phyloP scores from a whole-genome alignment of 257 asterid species.

The Coffea eugenioides region DNA sequence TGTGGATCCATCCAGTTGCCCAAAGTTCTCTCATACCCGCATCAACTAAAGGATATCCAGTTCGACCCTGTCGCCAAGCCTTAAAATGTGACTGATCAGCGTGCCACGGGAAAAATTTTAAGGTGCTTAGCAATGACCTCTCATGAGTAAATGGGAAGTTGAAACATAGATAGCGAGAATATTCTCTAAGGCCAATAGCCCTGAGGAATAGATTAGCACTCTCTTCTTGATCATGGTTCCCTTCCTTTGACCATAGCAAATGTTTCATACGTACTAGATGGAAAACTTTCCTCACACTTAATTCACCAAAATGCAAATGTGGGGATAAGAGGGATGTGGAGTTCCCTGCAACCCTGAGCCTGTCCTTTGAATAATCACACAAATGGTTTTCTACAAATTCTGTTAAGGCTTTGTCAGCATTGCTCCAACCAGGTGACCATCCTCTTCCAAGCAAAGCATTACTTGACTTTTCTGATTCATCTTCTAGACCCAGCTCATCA shows the following conservation, averaged over 20 bases:
- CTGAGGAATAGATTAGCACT: constrained; percentile 57
- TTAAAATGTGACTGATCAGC: constrained; percentile 57
- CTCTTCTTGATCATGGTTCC: constrained; percentile 47
- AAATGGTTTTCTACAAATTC: constrained; percentile 68
- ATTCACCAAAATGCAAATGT: constrained; percentile 81
- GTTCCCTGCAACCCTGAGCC: constrained; percentile 60
- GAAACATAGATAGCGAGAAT: constrained; percentile 87
- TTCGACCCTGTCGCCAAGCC: constrained; percentile 92
- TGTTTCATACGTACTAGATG: constrained; percentile 58
- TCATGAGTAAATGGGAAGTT: constrained; percentile 90
- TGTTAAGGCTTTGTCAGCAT: constrained; percentile 65
- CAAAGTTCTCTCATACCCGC: constrained; percentile 98
- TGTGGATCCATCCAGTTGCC: constrained; percentile 98
- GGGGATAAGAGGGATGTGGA: constrained; percentile 88
- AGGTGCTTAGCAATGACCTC: constrained; percentile 51
- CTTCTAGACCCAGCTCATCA: constrained; percentile 75
- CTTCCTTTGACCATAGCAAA: constrained; percentile 60
- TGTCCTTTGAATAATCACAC: constrained; percentile 59
- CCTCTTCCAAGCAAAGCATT: constrained; percentile 80
- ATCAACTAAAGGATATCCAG: constrained; percentile 90
- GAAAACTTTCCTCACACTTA: constrained; percentile 70
- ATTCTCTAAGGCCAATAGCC: constrained; percentile 79
- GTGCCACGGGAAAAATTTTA: constrained; percentile 83
- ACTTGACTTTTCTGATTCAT: constrained; percentile 79
- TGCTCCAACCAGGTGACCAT: constrained; percentile 93